Conservation (phyloP, 73 alveolate species). For the Breviolum minutum region DNA sequence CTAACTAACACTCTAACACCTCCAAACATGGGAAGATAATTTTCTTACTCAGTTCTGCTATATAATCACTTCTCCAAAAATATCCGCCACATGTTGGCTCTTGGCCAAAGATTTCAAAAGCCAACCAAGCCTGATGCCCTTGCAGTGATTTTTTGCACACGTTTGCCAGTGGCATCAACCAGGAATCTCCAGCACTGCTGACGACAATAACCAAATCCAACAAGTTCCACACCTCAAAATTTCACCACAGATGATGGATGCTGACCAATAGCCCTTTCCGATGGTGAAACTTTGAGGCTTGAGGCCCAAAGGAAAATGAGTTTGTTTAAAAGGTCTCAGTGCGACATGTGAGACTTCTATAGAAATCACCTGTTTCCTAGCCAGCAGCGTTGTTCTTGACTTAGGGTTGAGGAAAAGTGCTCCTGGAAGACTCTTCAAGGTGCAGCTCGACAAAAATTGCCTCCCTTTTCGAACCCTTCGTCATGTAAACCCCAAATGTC, state of each 20-base stretch:
- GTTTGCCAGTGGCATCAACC: slow-evolving; percentile 67
- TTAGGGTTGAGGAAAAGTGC: too few species aligned
- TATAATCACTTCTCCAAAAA: too few species aligned
- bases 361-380: too few species aligned
- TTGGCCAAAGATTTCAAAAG: too few species aligned
- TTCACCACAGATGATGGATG: not conserved
- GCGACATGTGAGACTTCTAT: too few species aligned
- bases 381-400: too few species aligned
- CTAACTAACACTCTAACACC: not conserved
- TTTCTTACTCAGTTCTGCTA: too few species aligned
- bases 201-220: slow-evolving; percentile 69
- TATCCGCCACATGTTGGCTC: not conserved
- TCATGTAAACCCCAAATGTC: not conserved
- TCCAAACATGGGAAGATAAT: not conserved
- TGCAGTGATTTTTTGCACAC: not conserved
- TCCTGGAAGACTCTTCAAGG: not conserved
- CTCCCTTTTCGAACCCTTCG: not conserved
- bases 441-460: too few species aligned
- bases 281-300: too few species aligned
- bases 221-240: slow-evolving; percentile 35
- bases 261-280: too few species aligned
- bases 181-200: slow-evolving; percentile 61
- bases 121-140: not conserved
- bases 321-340: too few species aligned
- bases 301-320: too few species aligned